Evolutionary conservation across 768 basidiomycete species (phyloP).

Genomic region (Omphalotus guepiniiformis): DNA sequence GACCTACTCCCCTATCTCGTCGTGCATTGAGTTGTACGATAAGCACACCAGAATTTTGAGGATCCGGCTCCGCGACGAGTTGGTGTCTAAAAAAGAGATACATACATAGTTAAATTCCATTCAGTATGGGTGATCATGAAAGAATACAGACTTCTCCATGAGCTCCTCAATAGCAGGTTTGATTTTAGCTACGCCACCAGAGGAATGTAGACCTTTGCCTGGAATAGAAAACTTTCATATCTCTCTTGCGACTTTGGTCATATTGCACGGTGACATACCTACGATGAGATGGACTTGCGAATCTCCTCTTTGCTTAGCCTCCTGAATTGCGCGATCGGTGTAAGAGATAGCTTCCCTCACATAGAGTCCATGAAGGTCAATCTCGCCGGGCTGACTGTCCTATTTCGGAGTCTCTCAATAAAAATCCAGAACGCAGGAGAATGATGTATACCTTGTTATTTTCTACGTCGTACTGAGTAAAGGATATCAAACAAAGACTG

Average conservation of each 20-base stretch:
- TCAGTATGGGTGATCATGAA: not conserved
- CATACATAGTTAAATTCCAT: not conserved
- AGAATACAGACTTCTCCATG: conserved; percentile 62
- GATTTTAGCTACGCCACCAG: conserved; percentile 73
- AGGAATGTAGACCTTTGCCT: conserved; percentile 89
- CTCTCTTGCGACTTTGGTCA: not conserved
- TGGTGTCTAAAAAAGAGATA: conserved; percentile 47
- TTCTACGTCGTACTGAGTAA: conserved; percentile 35
- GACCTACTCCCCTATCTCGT: conserved; percentile 38
- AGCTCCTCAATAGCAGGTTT: conserved; percentile 89
- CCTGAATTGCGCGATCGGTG: conserved; percentile 65
- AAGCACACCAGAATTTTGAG: conserved; percentile 78
- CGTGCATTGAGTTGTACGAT: conserved; percentile 61
- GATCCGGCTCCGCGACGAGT: conserved; percentile 71
- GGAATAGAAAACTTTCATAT: not conserved
- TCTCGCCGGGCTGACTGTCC: conserved; percentile 67
- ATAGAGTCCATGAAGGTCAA: conserved; percentile 90
- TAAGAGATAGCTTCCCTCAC: conserved; percentile 86
- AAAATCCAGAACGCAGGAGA: not conserved
- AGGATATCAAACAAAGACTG: not conserved
- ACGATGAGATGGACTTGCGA: conserved; percentile 77
- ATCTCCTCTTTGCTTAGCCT: conserved; percentile 61
- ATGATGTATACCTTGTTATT: conserved; percentile 64
- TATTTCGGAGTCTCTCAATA: conserved; percentile 19
- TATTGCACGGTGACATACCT: conserved; percentile 46